These are phyloP conservation scores for Lomentospora prolificans DNA, from an alignment of 2,329 filamentous ascomycete genomes.

Conservation along the genomic window DNA sequence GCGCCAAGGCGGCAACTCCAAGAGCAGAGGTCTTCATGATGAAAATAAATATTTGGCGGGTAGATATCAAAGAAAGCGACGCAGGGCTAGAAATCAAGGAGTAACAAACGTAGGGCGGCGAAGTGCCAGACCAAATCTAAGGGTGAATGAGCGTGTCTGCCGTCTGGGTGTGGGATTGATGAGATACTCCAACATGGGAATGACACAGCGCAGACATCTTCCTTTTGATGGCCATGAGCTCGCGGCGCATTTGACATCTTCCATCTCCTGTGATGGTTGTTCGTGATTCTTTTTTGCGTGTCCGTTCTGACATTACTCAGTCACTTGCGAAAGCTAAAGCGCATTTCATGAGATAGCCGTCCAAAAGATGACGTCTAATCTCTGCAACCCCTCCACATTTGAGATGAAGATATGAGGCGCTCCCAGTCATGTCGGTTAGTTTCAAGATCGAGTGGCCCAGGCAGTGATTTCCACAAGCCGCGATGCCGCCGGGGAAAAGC, in stretches of 20 bases:
- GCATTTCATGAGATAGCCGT: neutral
- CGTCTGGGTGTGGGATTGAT: too few relatives aligned
- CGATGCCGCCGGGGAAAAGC: neutral
- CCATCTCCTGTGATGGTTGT: neutral
- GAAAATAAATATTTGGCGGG: neutral
- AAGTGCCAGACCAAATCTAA: neutral
- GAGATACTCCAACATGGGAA: neutral
- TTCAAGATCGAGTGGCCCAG: neutral
- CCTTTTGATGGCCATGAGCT: neutral
- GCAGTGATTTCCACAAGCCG: neutral
- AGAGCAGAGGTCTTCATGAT: neutral
- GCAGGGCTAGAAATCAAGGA: neutral
- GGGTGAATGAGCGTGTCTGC: neutral
- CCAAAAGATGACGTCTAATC: neutral
- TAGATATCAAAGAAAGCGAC: neutral
- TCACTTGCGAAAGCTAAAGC: neutral
- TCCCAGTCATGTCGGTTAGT: neutral
- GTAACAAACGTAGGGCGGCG: neutral
- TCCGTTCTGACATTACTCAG: neutral
- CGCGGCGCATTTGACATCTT: neutral
- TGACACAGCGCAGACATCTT: neutral
- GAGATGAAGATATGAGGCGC: neutral
- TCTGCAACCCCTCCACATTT: neutral
- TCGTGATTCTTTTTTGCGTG: neutral
- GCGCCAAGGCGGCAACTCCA: neutral